Base-by-base conservation (phyloP, 1,139 yeast genomes). In the Blastobotrys buckinghamii region DNA sequence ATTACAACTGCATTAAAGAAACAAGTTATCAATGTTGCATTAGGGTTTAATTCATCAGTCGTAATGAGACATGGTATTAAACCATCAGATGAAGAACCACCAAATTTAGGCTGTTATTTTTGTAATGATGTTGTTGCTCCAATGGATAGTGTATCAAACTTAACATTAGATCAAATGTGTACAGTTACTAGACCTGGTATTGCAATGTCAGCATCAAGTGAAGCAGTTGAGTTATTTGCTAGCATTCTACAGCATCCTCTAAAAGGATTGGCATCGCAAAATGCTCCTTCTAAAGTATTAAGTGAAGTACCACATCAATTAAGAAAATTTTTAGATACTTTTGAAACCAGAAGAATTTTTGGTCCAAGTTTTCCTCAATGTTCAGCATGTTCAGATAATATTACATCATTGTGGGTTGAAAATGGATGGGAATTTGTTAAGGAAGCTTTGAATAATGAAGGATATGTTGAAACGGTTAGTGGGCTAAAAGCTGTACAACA, bases 71-170 rank as follows among this genome's bases (percentile, higher is more conserved):
- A 92, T 65, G 97, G 97, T 0, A 68, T 74, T 32, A 42, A 62
- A 13, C 47, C 57, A 2, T 15, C 10, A 5, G 44, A 42, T 13
- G 46, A 59, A 7, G 65, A 61, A 19, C 59, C 55, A 17, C 65
- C 65, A 5, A 71, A 83, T 39, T 67, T 90, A 29, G 98, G 99
- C 0, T 92, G 99, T 65, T 92, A 92, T 67, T 92, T 83, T 64
- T 92, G 99, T 66, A 88, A 89, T 63, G 98, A 94, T 63, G 89
- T 92, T 8, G 90, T 89, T 44, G 97, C 97, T 0, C 98, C 99
- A 0, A 72, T 81, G 6, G 96, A 92, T 63, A 84, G 95, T 53
- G 69, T 87, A 16, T 75, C 87, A 0, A 95, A 89, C 60, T 73
- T 96, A 46, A 85, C 97, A 0, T 69, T 92, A 52, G 99, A 92